These are phyloP conservation scores for Cronartium ribicola DNA, from an alignment of 1,284 basidiomycete genomes.

Conservation along the genomic window DNA sequence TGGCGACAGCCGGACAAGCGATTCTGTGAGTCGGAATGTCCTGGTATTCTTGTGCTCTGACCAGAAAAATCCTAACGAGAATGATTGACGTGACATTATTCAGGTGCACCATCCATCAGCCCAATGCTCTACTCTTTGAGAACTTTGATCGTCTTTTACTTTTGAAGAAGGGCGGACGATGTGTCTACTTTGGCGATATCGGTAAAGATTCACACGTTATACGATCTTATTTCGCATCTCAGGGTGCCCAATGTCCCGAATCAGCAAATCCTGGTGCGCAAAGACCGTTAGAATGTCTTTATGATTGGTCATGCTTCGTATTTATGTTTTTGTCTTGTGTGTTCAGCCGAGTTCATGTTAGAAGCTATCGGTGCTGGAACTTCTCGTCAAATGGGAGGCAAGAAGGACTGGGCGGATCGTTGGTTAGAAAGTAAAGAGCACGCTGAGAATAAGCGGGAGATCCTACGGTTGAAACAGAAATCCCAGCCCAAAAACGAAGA, in stretches of 20 bases:
- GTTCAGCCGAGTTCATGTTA: slow-evolving; percentile 50
- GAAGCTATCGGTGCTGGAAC: slow-evolving; percentile 71
- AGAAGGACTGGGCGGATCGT: slow-evolving; percentile 71
- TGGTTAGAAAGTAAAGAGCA: slow-evolving; percentile 57
- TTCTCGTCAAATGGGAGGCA: slow-evolving; percentile 59
- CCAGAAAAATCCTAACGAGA: too few relatives aligned
- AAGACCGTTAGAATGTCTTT: slow-evolving; percentile 54
- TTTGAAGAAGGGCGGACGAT: slow-evolving; percentile 55
- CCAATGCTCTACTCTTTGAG: slow-evolving; percentile 60
- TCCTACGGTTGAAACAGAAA: slow-evolving; percentile 46
- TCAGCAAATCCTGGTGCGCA: slow-evolving; percentile 60
- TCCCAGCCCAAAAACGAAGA: slow-evolving; percentile 41
- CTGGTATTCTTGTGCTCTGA: slow-evolving; percentile 51
- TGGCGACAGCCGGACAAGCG: slow-evolving; percentile 80
- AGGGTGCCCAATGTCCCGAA: slow-evolving; percentile 56
- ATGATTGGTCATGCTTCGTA: slow-evolving; percentile 37
- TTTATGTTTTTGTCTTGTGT: too few relatives aligned
- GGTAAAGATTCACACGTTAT: slow-evolving; percentile 57
- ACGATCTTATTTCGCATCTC: slow-evolving; percentile 58
- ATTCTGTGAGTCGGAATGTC: slow-evolving; percentile 52
- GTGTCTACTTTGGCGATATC: slow-evolving; percentile 60
- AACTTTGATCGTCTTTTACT: slow-evolving; percentile 63
- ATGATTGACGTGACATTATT: too few relatives aligned
- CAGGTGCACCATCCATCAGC: slow-evolving; percentile 63
- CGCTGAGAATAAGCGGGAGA: slow-evolving; percentile 52